Evolutionary conservation across 1,284 basidiomycete genomes (phyloP).

Genomic region (Ceratobasidium sp.): DNA sequence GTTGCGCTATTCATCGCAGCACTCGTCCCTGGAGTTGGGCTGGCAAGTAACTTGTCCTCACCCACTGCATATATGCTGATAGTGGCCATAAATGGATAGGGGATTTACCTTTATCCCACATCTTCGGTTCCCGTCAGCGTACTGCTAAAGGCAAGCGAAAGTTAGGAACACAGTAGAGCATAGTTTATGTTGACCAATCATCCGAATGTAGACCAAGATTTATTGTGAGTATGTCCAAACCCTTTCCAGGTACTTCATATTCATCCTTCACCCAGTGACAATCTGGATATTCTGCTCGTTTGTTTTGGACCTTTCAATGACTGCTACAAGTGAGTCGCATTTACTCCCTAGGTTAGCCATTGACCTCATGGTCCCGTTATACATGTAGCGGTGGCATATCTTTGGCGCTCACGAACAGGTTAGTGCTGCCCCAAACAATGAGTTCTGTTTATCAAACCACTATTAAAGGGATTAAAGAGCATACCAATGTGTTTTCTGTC

Average conservation of each 20-base stretch:
- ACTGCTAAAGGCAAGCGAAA: neutral
- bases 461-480: neutral
- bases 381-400: constrained; percentile 4
- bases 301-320: neutral
- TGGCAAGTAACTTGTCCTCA: neutral
- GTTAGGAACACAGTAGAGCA: too few species aligned
- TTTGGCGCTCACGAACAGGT: constrained; percentile 2
- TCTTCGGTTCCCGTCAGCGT: neutral
- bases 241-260: neutral
- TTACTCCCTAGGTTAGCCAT: neutral
- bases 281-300: constrained; percentile 10
- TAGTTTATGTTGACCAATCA: too few species aligned
- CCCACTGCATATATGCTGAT: neutral
- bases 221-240: neutral
- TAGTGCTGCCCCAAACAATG: neutral
- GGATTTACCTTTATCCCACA: neutral
- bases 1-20: neutral
- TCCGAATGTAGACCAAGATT: neutral
- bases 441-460: neutral
- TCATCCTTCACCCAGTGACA: neutral
- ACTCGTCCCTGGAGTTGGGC: neutral
- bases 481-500: neutral
- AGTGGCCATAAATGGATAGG: neutral
- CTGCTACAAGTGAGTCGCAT: constrained; percentile 7
- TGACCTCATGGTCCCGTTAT: neutral